Percentiles rank a stretch among this genome's conserved stretches.
Evolutionary conservation across 164 flowering plant species (phyloP).

Genomic region (Buxus sempervirens): DNA sequence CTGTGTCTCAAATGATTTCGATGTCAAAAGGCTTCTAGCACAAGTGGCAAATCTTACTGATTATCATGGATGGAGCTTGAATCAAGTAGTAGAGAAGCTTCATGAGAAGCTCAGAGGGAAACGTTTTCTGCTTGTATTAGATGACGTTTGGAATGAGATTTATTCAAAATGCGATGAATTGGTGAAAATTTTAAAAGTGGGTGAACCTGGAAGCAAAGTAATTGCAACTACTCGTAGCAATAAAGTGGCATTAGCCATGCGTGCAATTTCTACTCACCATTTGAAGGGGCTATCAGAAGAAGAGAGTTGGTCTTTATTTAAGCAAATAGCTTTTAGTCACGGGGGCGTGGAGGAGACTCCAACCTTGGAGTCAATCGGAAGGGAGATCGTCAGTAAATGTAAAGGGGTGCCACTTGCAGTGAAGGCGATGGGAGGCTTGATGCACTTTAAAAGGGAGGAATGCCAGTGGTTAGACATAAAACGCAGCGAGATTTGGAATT

Average conservation of each 20-base stretch:
- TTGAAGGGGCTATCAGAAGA: conserved; percentile 9
- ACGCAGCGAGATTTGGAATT: conserved; percentile 13
- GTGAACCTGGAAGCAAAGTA: conserved; percentile 13
- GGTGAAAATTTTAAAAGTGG: conserved; percentile 8
- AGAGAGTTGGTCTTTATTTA: conserved; percentile 23
- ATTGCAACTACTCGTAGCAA: conserved; percentile 20
- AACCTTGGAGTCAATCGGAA: conserved; percentile 16
- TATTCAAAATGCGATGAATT: conserved; percentile 1
- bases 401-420: conserved; percentile 22
- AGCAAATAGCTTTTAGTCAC: conserved; percentile 10
- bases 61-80: neutral
- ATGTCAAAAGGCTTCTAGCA: neutral
- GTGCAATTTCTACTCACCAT: neutral
- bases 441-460: conserved; percentile 5
- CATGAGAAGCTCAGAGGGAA: neutral
- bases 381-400: conserved; percentile 17
- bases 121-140: conserved; percentile 19
- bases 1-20: conserved; percentile 13
- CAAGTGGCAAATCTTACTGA: neutral
- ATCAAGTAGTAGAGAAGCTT: neutral
- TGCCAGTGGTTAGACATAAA: conserved; percentile 15
- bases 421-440: conserved; percentile 16
- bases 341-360: neutral
- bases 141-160: conserved; percentile 20
- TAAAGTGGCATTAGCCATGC: no score